These are phyloP conservation scores for Emmonsiellopsis sp. DNA, from an alignment of 2,329 filamentous ascomycete species.

Conservation along the genomic window DNA sequence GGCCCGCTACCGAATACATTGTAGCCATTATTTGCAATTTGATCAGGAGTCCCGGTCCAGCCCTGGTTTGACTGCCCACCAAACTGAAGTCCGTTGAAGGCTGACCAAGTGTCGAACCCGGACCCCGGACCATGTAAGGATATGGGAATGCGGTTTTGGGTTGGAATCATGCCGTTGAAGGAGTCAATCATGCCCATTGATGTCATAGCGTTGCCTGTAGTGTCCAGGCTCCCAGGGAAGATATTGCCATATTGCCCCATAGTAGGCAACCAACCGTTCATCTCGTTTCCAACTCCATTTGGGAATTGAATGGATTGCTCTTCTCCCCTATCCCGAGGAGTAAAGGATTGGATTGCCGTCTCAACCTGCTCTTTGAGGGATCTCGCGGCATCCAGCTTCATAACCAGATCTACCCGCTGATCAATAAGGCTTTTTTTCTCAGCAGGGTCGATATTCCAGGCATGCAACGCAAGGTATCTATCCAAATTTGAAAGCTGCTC, in stretches of 20 bases:
- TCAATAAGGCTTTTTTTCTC: conserved; percentile 26
- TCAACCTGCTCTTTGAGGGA: conserved; percentile 27
- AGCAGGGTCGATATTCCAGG: conserved; percentile 25
- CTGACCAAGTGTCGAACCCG: not conserved
- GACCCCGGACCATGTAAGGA: not conserved
- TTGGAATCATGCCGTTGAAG: not conserved
- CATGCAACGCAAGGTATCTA: conserved; percentile 29
- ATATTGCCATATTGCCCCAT: not conserved
- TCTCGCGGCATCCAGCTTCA: conserved; percentile 27
- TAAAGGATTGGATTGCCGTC: conserved; percentile 11
- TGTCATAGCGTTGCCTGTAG: not conserved
- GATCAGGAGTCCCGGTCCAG: not conserved
- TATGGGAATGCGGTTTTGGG: not conserved
- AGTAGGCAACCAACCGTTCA: not conserved
- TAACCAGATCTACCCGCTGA: conserved; percentile 27
- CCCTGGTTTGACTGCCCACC: not conserved
- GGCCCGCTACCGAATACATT: not conserved
- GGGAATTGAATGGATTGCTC: not conserved
- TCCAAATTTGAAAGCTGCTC: conserved; percentile 27
- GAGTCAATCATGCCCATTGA: not conserved
- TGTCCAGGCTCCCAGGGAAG: not conserved
- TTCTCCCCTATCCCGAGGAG: not conserved
- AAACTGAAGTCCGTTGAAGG: not conserved
- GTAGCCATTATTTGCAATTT: not conserved
- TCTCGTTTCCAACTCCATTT: not conserved